Evolutionary conservation across 2,329 filamentous ascomycete species (phyloP), one percentile per base, ranked within the genome.

Genomic region (Alternaria postmessia): DNA sequence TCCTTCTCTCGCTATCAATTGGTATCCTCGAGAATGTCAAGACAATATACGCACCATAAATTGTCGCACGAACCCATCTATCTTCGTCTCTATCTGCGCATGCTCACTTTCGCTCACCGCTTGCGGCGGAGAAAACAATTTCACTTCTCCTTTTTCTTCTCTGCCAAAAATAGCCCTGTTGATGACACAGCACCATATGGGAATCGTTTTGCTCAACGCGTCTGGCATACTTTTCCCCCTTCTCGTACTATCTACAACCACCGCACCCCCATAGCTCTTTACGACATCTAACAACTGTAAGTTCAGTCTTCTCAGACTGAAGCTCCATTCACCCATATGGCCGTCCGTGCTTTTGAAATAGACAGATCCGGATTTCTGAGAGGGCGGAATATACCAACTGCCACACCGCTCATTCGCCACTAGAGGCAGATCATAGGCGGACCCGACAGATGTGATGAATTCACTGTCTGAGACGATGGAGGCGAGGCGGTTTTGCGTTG

Each of bases 261-360:
- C 89, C 76, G 89, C 88, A 85, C 93, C 93, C 70, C 91, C 88
- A 78, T 87, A 75, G 57, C 81, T 72, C 62, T 86, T 88, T 55
- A 94, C 84, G 41, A 94, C 72, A 34, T 88, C 84, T 51, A 97
- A 77, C 16, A 98, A 75, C 65, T 96, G 91, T 70, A 97, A 75
- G 75, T 99, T 99, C 72, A 98, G 80, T 65, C 95, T 85, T 64
- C 95, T 83, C 22, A 90, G 86, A 79, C 92, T 97, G 75, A 98
- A 97, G 62, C 89, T 87, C 95, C 95, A 99, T 73, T 96, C 89
- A 8, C 92, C 89, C 53, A 89, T 88, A 77, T 99, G 95, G 1
- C 95, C 95, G 80, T 99, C 95, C 2, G 95, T 99, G 79, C 92
- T 96, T 84, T 99, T 99, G 81, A 98, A 99, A 80, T 98, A 99